A percentile compares a stretch with the other conserved stretches of the same genome.
Conservation (phyloP, 805 yeast species). For the Peterozyma toletana region DNA sequence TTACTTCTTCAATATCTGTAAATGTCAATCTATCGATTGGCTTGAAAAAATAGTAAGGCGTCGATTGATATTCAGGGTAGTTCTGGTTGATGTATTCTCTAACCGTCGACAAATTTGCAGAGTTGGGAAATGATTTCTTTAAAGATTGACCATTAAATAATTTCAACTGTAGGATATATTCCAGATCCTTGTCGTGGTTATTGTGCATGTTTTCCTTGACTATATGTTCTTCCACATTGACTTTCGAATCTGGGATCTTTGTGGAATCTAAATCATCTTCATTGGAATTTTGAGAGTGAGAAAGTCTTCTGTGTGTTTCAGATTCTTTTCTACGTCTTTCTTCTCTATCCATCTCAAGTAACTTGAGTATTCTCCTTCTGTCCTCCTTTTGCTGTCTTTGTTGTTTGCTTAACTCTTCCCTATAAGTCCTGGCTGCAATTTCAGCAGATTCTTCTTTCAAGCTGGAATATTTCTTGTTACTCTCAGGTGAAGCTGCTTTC, state of each 20-base stretch:
- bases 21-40: constrained; percentile 59
- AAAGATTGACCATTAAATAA: constrained; percentile 61
- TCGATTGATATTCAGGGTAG: constrained; percentile 37
- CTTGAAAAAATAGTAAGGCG: constrained; percentile 43
- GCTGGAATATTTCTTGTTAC: constrained; percentile 12
- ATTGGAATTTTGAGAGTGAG: neutral
- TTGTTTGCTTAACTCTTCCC: constrained; percentile 28
- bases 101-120: constrained; percentile 45
- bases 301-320: constrained; percentile 1
- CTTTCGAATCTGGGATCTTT: neutral
- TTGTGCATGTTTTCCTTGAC: constrained; percentile 16
- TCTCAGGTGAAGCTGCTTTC: constrained; percentile 1
- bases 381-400: constrained; percentile 37
- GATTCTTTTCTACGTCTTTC: constrained; percentile 26
- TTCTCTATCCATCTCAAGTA: constrained; percentile 45
- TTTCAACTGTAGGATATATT: constrained; percentile 43
- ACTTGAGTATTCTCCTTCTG: constrained; percentile 43
- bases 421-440: constrained; percentile 26
- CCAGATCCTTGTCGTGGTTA: constrained; percentile 23
- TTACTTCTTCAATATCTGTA: constrained; percentile 52
- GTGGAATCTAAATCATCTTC: constrained; percentile 10
- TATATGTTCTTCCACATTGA: constrained; percentile 6
- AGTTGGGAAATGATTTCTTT: constrained; percentile 39
- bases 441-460: constrained; percentile 35
- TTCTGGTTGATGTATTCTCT: constrained; percentile 51